These are phyloP conservation scores for Lepiota brunneoincarnata DNA, from an alignment of 768 basidiomycete genomes.

Conservation along the genomic window DNA sequence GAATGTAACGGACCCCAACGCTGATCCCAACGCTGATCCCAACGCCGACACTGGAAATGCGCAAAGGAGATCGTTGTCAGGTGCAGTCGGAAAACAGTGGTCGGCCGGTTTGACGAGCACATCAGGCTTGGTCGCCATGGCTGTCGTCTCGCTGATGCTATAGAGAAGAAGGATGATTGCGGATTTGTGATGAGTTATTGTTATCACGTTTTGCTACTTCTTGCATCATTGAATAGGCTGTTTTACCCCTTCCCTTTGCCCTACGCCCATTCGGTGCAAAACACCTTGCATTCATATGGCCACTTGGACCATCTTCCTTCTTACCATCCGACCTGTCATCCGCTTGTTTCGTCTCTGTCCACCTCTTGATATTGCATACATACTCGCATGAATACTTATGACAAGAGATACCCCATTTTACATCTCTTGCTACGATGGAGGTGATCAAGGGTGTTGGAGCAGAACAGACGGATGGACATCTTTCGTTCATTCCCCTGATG, in stretches of 20 bases:
- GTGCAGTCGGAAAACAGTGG: conserved; percentile 23
- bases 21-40: conserved; percentile 6
- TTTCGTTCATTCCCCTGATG: conserved; percentile 1
- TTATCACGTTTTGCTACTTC: conserved; percentile 7
- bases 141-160: conserved; percentile 27
- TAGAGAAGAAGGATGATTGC: conserved; percentile 19
- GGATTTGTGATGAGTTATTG: conserved; percentile 9
- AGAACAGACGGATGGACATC: not conserved
- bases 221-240: conserved; percentile 5
- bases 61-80: conserved; percentile 23
- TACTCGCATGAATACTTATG: conserved; percentile 5
- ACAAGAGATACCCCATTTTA: conserved; percentile 5
- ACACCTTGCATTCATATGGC: not conserved
- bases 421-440: not conserved
- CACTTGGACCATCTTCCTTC: conserved; percentile 12
- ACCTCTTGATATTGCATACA: not conserved
- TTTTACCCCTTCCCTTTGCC: conserved; percentile 10
- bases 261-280: conserved; percentile 4
- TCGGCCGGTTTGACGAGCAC: conserved; percentile 23
- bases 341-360: conserved; percentile 2
- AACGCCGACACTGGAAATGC: conserved; percentile 15
- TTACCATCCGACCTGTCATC: conserved; percentile 7
- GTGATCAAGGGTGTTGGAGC: not conserved
- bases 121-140: conserved; percentile 26
- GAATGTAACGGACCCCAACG: conserved; percentile 38